Evolutionary conservation across 805 yeast species (phyloP).

Genomic region (Metschnikowia kunwiensis): DNA sequence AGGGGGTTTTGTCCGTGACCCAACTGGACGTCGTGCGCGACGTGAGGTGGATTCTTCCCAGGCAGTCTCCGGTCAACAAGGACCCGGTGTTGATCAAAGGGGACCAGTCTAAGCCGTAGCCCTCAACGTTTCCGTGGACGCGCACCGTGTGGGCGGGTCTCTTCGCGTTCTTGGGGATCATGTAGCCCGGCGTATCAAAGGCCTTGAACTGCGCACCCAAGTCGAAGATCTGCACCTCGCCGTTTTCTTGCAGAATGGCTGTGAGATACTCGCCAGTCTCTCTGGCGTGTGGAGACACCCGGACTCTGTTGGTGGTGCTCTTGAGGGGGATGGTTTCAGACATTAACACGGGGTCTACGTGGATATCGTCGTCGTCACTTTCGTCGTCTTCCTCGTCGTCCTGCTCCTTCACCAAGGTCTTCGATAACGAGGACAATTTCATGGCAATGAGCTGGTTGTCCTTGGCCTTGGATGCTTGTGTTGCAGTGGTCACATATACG

Average conservation of each 20-base stretch:
- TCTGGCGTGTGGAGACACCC: slow-evolving; percentile 75
- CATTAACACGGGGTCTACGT: slow-evolving; percentile 83
- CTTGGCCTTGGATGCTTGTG: slow-evolving; percentile 83
- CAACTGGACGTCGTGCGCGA: slow-evolving; percentile 73
- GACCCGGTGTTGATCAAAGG: slow-evolving; percentile 79
- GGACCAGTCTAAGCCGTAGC: slow-evolving; percentile 97
- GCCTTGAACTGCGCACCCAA: slow-evolving; percentile 74
- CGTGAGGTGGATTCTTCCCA: slow-evolving; percentile 80
- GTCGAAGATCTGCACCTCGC: slow-evolving; percentile 86
- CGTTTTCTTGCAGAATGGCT: slow-evolving; percentile 85
- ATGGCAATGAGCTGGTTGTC: slow-evolving; percentile 87
- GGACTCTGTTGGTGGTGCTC: slow-evolving; percentile 83
- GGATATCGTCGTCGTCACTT: slow-evolving; percentile 61
- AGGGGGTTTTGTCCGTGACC: slow-evolving; percentile 84
- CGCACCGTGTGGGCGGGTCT: slow-evolving; percentile 80
- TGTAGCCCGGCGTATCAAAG: slow-evolving; percentile 83
- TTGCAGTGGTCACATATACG: slow-evolving; percentile 81
- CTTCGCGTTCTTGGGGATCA: slow-evolving; percentile 71
- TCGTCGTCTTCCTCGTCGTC: slow-evolving; percentile 72
- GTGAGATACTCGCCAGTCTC: slow-evolving; percentile 77
- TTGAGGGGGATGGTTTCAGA: slow-evolving; percentile 73
- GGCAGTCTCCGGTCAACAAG: slow-evolving; percentile 81
- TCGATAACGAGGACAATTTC: slow-evolving; percentile 76
- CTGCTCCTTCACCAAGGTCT: slow-evolving; percentile 80
- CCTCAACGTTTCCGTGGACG: slow-evolving; percentile 92